Percentiles rank a stretch among this genome's conserved stretches.
Conservation (phyloP, 305 asterid genomes). For the Fraxinus latifolia region DNA sequence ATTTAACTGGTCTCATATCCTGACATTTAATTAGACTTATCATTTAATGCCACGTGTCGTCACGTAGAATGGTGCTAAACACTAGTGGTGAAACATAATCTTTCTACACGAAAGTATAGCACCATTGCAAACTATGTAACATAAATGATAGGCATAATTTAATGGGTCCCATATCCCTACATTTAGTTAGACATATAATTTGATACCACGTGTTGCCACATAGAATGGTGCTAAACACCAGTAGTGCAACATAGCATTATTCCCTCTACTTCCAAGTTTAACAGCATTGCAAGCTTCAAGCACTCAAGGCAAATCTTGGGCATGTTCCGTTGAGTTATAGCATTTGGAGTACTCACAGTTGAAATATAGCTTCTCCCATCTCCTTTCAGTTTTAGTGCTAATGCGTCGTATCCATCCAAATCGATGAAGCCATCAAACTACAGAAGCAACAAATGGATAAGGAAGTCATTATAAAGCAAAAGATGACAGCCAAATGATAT, state of each 20-base stretch:
- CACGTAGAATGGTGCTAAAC: not conserved
- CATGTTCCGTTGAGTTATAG: conserved; percentile 11
- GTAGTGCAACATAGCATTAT: not conserved
- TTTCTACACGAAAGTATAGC: not conserved
- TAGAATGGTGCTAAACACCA: not conserved
- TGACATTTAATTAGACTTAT: not conserved
- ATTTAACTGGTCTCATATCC: not conserved
- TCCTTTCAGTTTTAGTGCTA: conserved; percentile 82
- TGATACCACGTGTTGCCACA: not conserved
- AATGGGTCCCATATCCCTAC: not conserved
- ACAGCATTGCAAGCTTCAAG: conserved; percentile 16
- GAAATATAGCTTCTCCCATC: conserved; percentile 95
- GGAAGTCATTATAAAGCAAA: not conserved
- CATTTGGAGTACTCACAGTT: conserved; percentile 60
- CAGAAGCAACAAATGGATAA: conserved; percentile 23
- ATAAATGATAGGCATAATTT: not conserved
- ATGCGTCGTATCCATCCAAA: conserved; percentile 75
- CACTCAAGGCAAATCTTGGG: not conserved
- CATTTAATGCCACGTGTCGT: not conserved
- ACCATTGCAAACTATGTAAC: not conserved
- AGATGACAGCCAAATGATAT: conserved; percentile 4
- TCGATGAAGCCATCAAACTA: conserved; percentile 97
- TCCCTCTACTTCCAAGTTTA: conserved; percentile 13
- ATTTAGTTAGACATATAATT: not conserved
- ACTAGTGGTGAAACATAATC: not conserved